Percentiles rank a stretch among this genome's conserved stretches.
Evolutionary conservation across 768 basidiomycete genomes (phyloP).

Genomic region (Phlebiopsis gigantea): DNA sequence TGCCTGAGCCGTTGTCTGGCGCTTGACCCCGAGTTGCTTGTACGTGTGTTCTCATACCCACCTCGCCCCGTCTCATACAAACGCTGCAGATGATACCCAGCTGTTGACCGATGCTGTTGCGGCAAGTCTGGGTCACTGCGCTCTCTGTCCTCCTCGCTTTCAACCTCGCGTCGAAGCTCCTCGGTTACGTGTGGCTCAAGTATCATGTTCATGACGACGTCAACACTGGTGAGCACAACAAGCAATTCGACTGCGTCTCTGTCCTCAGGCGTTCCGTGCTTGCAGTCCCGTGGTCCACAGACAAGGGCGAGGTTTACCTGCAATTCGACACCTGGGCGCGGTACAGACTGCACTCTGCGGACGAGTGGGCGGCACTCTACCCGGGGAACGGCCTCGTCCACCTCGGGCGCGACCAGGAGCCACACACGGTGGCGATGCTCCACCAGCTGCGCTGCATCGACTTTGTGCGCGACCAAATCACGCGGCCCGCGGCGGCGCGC

Average conservation of each 20-base stretch:
- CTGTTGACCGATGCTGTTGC: neutral
- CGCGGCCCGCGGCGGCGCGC: neutral
- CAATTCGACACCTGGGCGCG: constrained; percentile 12
- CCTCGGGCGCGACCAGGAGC: constrained; percentile 19
- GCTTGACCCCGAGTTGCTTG: neutral
- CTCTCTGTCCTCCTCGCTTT: neutral
- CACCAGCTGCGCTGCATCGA: constrained; percentile 38
- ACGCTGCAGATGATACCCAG: neutral
- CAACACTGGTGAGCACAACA: neutral
- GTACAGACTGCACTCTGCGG: constrained; percentile 8
- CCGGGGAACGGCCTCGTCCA: constrained; percentile 23
- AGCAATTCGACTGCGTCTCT: too few relatives aligned
- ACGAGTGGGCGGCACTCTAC: constrained; percentile 22
- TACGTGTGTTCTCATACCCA: neutral
- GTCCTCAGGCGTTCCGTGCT: neutral
- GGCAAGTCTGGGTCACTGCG: neutral
- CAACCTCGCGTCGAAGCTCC: neutral
- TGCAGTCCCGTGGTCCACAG: neutral
- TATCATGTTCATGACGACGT: neutral
- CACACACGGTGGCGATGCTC: constrained; percentile 33
- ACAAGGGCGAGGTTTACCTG: constrained; percentile 2
- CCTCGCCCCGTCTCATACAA: neutral
- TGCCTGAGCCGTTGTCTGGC: neutral
- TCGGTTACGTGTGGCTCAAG: neutral
- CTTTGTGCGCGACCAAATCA: constrained; percentile 27